phyloP scores from a whole-genome alignment of 805 yeast species.

The Groenewaldozyma salmanticensis region DNA sequence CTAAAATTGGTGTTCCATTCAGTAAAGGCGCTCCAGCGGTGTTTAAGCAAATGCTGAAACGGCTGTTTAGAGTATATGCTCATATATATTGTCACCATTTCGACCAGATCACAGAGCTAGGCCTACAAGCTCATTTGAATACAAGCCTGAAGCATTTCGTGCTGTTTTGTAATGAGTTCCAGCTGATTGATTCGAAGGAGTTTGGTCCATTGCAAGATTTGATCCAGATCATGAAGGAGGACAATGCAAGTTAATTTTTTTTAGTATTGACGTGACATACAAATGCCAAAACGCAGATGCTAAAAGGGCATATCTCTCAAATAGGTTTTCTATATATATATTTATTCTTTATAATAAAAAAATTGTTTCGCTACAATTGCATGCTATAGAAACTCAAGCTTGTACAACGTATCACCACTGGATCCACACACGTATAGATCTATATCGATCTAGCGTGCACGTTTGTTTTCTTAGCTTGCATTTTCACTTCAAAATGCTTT shows the following conservation, averaged over 20 bases:
- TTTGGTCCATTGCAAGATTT: constrained; percentile 87
- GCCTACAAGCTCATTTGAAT: constrained; percentile 84
- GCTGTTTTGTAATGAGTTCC: constrained; percentile 75
- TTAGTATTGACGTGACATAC: constrained; percentile 6
- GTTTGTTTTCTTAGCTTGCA: too few species aligned
- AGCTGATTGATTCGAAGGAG: constrained; percentile 66
- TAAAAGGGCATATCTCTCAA: background rate
- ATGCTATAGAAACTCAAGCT: background rate
- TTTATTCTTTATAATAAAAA: background rate
- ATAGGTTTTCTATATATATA: constrained; percentile 1
- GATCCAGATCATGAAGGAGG: constrained; percentile 55
- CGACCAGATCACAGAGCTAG: constrained; percentile 87
- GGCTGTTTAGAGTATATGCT: constrained; percentile 90
- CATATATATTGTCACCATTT: constrained; percentile 98
- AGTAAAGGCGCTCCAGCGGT: constrained; percentile 72
- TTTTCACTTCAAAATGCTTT: too few species aligned
- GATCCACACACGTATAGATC: too few species aligned
- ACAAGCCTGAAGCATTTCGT: constrained; percentile 93
- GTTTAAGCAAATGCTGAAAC: constrained; percentile 78
- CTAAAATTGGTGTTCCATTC: constrained; percentile 84
- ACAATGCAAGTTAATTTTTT: constrained; percentile 12
- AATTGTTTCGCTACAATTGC: background rate
- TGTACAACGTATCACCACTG: background rate
- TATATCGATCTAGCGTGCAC: too few species aligned
- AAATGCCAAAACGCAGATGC: background rate